Percentiles rank a stretch among this genome's conserved stretches.
Conservation (phyloP, 805 yeast species). For the Nakazawaea sp. region DNA sequence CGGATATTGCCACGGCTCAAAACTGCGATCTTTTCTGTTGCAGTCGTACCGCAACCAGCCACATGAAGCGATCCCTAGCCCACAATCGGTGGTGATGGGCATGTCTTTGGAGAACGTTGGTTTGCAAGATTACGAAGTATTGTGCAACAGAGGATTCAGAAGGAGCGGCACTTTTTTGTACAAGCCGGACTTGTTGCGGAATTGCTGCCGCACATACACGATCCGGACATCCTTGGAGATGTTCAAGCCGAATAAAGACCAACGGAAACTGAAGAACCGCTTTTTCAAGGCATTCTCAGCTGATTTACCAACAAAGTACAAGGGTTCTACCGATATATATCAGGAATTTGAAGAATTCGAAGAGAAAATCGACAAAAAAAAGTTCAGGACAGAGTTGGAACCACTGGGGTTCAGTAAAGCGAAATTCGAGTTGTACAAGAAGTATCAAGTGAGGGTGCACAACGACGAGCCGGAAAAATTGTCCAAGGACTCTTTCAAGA, state of each 20-base stretch:
- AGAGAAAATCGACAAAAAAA: conserved; percentile 5
- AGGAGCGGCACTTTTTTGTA: conserved; percentile 62
- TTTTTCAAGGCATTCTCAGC: conserved; percentile 35
- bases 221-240: conserved; percentile 51
- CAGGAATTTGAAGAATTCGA: conserved; percentile 14
- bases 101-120: conserved; percentile 38
- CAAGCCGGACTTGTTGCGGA: conserved; percentile 58
- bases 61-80: conserved; percentile 13
- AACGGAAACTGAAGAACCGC: conserved; percentile 56
- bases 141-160: conserved; percentile 71
- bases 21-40: conserved; percentile 31
- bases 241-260: conserved; percentile 55
- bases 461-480: conserved; percentile 46
- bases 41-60: conserved; percentile 19
- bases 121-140: conserved; percentile 47
- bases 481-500: conserved; percentile 39
- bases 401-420: conserved; percentile 45
- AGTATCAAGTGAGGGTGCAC: conserved; percentile 70
- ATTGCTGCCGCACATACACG: conserved; percentile 77
- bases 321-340: conserved; percentile 14
- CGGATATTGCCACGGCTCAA: conserved; percentile 65
- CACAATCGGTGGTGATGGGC: conserved; percentile 25
- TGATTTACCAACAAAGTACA: conserved; percentile 2
- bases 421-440: conserved; percentile 55
- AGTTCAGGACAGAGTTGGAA: conserved; percentile 39